Evolutionary conservation across 495 filamentous ascomycete genomes (phyloP), one percentile per base, ranked within the genome.

Genomic region (Chlorociboria aeruginascens): DNA sequence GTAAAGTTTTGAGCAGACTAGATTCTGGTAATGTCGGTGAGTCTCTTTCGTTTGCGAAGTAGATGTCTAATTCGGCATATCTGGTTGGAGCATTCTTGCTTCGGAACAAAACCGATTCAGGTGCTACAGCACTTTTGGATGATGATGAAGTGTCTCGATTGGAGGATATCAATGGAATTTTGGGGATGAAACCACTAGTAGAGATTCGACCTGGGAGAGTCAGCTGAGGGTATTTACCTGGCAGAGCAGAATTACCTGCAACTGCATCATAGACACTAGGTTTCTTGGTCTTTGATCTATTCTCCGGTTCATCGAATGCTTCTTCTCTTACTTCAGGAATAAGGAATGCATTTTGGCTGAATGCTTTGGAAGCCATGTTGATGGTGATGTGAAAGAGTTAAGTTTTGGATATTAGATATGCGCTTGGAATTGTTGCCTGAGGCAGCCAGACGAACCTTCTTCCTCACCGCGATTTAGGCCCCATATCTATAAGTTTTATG

Each of bases 231-330:
- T 0, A 33, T 35, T n/a, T 28, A 37, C 8, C 1, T 8, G 9
- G 13, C 8, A 20, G n/a, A 13, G 8, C 12, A 34, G 11, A 1
- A 52, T 51, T 66, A 86, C 86, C 85, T 49, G 85, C 86, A 38
- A 89, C 77, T 32, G 82, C 83, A 66, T 95, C 86, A 61, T 88
- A 93, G 30, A 93, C 64, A 38, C 69, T 86, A 14, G 71, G 69
- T 30, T 61, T 55, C 42, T 71, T 62, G 17, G 46, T 39, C 39
- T 61, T 56, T 34, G 36, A 52, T 20, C 42, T 39, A 14, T 46
- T 49, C 3, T 52, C 45, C 28, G 35, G 43, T n/a, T 30, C 32
- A 13, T n/a, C 11, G 11, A 39, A 42, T 2, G 36, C 40, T 1
- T 43, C 44, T 20, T n/a, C 32, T 6, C 32, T 13, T 10, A 10